Conservation (phyloP, 2,329 filamentous ascomycete species). For the Cercospora citrullina region DNA sequence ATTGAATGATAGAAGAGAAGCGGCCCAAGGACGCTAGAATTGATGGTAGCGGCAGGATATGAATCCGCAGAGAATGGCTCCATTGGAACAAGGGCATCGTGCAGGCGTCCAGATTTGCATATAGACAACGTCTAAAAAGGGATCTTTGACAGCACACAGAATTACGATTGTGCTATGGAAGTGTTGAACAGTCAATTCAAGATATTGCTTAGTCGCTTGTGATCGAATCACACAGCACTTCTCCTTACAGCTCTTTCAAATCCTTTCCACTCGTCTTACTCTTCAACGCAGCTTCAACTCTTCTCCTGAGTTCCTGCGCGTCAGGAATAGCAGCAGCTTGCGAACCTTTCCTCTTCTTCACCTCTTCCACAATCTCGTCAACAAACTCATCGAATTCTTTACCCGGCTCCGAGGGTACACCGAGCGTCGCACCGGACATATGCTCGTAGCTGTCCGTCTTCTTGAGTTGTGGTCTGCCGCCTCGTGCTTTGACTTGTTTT, state of each 20-base stretch:
- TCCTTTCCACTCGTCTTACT: slow-evolving; percentile 22
- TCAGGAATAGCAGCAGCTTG: slow-evolving; percentile 43
- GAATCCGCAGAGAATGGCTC: not conserved
- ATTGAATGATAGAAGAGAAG: not conserved
- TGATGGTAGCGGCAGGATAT: not conserved
- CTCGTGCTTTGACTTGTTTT: slow-evolving; percentile 42
- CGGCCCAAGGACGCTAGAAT: not conserved
- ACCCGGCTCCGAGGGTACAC: slow-evolving; percentile 74
- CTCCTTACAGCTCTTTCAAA: slow-evolving; percentile 7
- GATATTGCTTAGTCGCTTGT: not conserved
- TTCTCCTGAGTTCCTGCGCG: slow-evolving; percentile 54
- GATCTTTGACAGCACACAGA: not conserved
- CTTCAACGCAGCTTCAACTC: slow-evolving; percentile 50
- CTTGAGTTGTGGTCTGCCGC: slow-evolving; percentile 32
- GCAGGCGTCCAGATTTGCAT: not conserved
- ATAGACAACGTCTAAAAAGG: not conserved
- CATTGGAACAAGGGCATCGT: not conserved
- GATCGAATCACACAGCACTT: not conserved
- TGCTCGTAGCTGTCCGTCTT: slow-evolving; percentile 39
- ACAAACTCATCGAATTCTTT: slow-evolving; percentile 76
- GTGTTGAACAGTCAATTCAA: not conserved
- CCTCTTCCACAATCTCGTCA: slow-evolving; percentile 70
- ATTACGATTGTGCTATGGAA: not conserved
- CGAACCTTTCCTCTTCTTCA: slow-evolving; percentile 58
- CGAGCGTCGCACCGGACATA: slow-evolving; percentile 59